A percentile compares a stretch with the other conserved stretches of the same genome.
phyloP scores from a whole-genome alignment of 768 basidiomycete genomes.

The Rhodotorula graminis region DNA sequence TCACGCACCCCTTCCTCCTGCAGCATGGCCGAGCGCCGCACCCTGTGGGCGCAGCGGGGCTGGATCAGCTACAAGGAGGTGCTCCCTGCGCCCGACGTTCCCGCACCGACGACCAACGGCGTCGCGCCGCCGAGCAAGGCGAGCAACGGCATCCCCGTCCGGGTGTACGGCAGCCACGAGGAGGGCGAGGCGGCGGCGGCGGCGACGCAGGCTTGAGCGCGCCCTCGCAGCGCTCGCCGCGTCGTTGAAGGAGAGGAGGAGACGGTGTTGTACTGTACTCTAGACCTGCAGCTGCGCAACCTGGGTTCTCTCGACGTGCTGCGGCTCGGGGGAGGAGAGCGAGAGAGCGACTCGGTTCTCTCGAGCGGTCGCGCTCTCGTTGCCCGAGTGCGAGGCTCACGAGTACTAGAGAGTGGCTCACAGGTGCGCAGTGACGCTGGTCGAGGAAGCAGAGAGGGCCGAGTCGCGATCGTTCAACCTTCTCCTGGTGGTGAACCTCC shows the following conservation, averaged over 20 bases:
- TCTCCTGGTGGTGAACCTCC: too few relatives aligned
- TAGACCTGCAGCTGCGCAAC: not conserved
- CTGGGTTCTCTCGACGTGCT: not conserved
- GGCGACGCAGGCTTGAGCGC: not conserved
- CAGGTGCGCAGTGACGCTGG: too few relatives aligned
- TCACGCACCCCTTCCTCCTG: not conserved
- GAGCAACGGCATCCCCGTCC: constrained; percentile 17
- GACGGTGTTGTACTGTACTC: not conserved
- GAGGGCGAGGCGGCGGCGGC: not conserved
- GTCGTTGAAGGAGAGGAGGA: not conserved
- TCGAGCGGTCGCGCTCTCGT: too few relatives aligned
- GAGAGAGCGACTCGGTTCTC: too few relatives aligned
- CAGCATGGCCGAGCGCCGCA: constrained; percentile 21
- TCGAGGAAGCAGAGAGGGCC: too few relatives aligned
- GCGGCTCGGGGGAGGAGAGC: too few relatives aligned
- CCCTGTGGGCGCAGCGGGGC: constrained; percentile 22
- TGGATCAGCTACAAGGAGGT: constrained; percentile 22
- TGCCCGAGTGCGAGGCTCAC: too few relatives aligned
- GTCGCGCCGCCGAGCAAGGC: too few relatives aligned
- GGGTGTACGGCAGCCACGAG: constrained; percentile 29
- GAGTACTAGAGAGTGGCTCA: too few relatives aligned
- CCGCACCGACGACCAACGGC: not conserved
- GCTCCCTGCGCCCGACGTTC: not conserved
- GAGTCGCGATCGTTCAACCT: not conserved
- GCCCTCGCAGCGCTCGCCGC: not conserved